Conservation (phyloP, 768 basidiomycete genomes). For the Favolaschia claudopus region DNA sequence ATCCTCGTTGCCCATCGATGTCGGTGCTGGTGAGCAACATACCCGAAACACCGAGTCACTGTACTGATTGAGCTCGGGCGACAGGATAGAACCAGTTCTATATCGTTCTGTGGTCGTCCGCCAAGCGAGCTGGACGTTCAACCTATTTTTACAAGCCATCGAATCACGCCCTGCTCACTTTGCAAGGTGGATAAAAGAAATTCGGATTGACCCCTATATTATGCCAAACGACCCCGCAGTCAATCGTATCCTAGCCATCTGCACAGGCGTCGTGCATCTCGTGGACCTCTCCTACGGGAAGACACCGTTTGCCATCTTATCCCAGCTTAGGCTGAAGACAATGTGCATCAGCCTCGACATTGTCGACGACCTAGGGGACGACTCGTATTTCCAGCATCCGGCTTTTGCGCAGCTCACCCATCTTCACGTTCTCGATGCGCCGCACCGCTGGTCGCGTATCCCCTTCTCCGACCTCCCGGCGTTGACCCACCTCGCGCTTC, state of each 20-base stretch:
- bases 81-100: constrained; percentile 21
- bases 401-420: constrained; percentile 22
- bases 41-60: too few relatives aligned
- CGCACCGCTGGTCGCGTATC: constrained; percentile 12
- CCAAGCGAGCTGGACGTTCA: constrained; percentile 22
- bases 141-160: constrained; percentile 14
- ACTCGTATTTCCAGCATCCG: background rate
- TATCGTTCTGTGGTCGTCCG: constrained; percentile 19
- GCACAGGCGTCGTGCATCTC: constrained; percentile 14
- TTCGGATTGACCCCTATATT: constrained; percentile 24
- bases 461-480: constrained; percentile 13
- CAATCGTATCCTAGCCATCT: constrained; percentile 5
- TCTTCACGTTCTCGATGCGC: constrained; percentile 19
- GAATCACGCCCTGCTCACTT: constrained; percentile 1
- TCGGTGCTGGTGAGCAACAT: constrained; percentile 10
- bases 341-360: constrained; percentile 20
- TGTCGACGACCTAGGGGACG: constrained; percentile 2
- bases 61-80: background rate
- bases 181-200: background rate
- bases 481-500: constrained; percentile 20
- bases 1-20: constrained; percentile 23
- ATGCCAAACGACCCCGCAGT: constrained; percentile 12
- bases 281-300: constrained; percentile 21
- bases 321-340: constrained; percentile 1
- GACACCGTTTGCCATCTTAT: constrained; percentile 2